These are phyloP conservation scores for Sordaria brevicollis DNA, from an alignment of 495 filamentous ascomycete genomes.

Conservation along the genomic window DNA sequence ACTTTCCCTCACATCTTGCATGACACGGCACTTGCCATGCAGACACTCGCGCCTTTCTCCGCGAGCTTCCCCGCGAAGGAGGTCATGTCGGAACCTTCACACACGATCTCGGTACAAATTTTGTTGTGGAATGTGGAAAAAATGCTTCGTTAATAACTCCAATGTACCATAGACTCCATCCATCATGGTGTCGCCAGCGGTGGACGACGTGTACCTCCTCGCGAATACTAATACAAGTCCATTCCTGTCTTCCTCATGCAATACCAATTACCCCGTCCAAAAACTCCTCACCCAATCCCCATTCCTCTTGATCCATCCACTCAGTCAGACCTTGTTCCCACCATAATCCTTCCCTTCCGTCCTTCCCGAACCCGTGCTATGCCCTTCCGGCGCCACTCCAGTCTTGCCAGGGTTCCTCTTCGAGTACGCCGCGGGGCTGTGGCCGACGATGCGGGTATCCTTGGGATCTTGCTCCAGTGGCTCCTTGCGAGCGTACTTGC, in stretches of 20 bases:
- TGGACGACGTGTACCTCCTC: background rate
- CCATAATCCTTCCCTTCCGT: background rate
- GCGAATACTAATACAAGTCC: background rate
- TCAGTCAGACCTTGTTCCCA: background rate
- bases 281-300: background rate
- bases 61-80: background rate
- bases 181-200: background rate
- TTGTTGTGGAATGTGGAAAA: background rate
- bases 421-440: background rate
- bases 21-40: background rate
- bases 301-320: background rate
- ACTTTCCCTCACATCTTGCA: background rate
- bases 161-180: background rate
- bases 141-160: background rate
- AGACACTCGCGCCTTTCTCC: background rate
- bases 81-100: background rate
- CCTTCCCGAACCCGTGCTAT: background rate
- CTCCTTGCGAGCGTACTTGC: constrained; percentile 1
- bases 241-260: background rate
- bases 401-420: constrained; percentile 10
- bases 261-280: background rate
- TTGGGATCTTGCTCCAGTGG: constrained; percentile 4
- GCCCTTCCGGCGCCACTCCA: background rate
- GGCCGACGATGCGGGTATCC: constrained; percentile 3
- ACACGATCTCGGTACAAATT: background rate